Conservation (phyloP, 257 asterid species). For the Nicotiana undulata region DNA sequence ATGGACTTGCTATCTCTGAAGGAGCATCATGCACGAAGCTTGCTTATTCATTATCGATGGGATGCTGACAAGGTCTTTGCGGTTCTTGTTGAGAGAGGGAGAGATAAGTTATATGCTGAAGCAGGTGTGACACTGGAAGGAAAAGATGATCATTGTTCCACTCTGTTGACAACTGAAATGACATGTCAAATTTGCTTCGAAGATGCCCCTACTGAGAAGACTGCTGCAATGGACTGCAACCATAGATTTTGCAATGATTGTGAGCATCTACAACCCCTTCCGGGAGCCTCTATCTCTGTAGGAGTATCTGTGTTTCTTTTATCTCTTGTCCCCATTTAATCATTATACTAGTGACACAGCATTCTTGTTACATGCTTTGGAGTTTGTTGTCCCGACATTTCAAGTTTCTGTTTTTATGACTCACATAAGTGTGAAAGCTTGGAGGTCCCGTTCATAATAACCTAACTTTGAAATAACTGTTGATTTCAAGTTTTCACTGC, state of each 20-base stretch:
- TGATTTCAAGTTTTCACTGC: not conserved
- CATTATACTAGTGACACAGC: not conserved
- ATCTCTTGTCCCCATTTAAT: not conserved
- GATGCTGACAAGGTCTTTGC: slow-evolving; percentile 28
- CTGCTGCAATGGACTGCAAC: slow-evolving; percentile 57
- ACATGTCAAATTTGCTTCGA: slow-evolving; percentile 46
- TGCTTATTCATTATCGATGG: slow-evolving; percentile 60
- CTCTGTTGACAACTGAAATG: not conserved
- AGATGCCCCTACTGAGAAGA: slow-evolving; percentile 21
- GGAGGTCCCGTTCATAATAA: not conserved
- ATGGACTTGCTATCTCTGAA: slow-evolving; percentile 48
- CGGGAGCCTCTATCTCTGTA: not conserved
- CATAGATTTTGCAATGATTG: slow-evolving; percentile 59
- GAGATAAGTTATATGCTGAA: slow-evolving; percentile 27
- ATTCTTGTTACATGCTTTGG: not conserved
- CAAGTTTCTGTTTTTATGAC: not conserved
- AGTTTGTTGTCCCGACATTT: not conserved
- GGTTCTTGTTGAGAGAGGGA: slow-evolving; percentile 40
- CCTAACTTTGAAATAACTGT: not conserved
- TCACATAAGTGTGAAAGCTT: not conserved
- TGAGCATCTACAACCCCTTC: slow-evolving; percentile 21
- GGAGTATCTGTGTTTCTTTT: not conserved
- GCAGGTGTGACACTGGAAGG: slow-evolving; percentile 33
- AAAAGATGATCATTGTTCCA: slow-evolving; percentile 7
- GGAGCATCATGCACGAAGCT: slow-evolving; percentile 48